phyloP scores from a whole-genome alignment of 1,139 yeast species.

The Kodamaea fungicola region DNA sequence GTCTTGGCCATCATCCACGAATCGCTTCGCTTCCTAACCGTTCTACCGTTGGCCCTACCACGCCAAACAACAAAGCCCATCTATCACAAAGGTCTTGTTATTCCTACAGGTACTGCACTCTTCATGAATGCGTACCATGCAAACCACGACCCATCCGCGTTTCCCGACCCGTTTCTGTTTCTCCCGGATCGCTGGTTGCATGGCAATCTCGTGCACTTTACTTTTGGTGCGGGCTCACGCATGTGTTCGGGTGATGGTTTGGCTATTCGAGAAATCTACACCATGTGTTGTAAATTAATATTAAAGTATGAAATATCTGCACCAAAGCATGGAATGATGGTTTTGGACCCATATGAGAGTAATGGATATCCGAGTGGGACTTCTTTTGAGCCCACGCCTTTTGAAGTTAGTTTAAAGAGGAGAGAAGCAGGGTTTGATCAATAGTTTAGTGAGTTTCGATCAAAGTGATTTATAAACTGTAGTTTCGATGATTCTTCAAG shows the following conservation, averaged over 20 bases:
- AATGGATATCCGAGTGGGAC: slow-evolving; percentile 52
- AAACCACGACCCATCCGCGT: slow-evolving; percentile 55
- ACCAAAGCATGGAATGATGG: slow-evolving; percentile 40
- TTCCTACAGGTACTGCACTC: slow-evolving; percentile 56
- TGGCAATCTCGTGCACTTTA: slow-evolving; percentile 38
- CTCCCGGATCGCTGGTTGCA: slow-evolving; percentile 57
- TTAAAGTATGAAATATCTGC: slow-evolving; percentile 37
- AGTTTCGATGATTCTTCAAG: too few species aligned
- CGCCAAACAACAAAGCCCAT: slow-evolving; percentile 54
- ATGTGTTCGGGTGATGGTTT: slow-evolving; percentile 66
- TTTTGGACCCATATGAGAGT: slow-evolving; percentile 44
- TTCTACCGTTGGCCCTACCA: slow-evolving; percentile 66
- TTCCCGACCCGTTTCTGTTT: slow-evolving; percentile 49
- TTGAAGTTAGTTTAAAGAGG: slow-evolving; percentile 30
- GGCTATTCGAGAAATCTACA: slow-evolving; percentile 61
- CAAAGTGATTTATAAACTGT: too few species aligned
- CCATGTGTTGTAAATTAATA: slow-evolving; percentile 30
- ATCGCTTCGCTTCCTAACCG: slow-evolving; percentile 59
- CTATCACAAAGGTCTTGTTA: slow-evolving; percentile 28
- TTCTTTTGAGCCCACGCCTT: slow-evolving; percentile 55
- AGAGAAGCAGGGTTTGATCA: too few species aligned
- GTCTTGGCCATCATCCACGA: slow-evolving; percentile 60
- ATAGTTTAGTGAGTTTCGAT: slow-evolving; percentile 3
- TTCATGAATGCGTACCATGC: slow-evolving; percentile 71
- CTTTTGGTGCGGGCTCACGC: slow-evolving; percentile 71